A percentile compares a stretch with the other conserved stretches of the same genome.
phyloP scores from a whole-genome alignment of 2,329 filamentous ascomycete genomes.

The Colletotrichum lini region DNA sequence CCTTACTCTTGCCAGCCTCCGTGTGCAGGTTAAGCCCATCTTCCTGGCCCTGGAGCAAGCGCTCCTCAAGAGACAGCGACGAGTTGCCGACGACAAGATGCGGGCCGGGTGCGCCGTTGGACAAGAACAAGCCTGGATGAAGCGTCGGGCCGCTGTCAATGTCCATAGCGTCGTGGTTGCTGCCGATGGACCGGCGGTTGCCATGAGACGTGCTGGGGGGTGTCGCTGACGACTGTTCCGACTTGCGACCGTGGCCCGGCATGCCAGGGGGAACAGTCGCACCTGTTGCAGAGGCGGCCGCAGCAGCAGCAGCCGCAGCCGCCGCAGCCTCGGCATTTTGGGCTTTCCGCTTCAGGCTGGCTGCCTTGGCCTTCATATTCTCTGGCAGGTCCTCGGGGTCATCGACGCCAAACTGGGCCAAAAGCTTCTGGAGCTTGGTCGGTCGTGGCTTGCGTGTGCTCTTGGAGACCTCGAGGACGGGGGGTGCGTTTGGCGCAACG shows the following conservation, averaged over 20 bases:
- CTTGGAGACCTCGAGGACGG: constrained; percentile 86
- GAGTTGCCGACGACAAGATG: constrained; percentile 58
- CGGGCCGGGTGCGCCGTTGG: constrained; percentile 56
- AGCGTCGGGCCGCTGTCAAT: constrained; percentile 54
- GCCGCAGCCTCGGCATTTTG: constrained; percentile 69
- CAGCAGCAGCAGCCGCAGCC: constrained; percentile 49
- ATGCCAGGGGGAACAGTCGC: constrained; percentile 34
- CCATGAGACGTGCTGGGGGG: constrained; percentile 47
- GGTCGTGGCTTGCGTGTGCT: constrained; percentile 96
- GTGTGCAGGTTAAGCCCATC: constrained; percentile 62
- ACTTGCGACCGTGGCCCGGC: constrained; percentile 27
- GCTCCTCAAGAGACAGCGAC: constrained; percentile 63
- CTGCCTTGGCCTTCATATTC: constrained; percentile 83
- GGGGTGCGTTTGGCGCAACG: constrained; percentile 87
- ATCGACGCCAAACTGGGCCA: constrained; percentile 88
- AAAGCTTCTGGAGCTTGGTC: constrained; percentile 96
- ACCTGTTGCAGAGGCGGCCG: constrained; percentile 32
- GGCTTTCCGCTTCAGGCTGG: constrained; percentile 80
- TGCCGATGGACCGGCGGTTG: constrained; percentile 31
- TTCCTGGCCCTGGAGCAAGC: constrained; percentile 63
- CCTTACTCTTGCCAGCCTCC: constrained; percentile 63
- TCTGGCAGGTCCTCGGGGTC: constrained; percentile 93
- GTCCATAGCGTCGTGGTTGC: constrained; percentile 57
- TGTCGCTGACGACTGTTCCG: constrained; percentile 42
- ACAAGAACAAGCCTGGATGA: constrained; percentile 60